These are phyloP conservation scores for Phaeosphaeria sp. DNA, from an alignment of 2,329 filamentous ascomycete genomes.

Conservation along the genomic window DNA sequence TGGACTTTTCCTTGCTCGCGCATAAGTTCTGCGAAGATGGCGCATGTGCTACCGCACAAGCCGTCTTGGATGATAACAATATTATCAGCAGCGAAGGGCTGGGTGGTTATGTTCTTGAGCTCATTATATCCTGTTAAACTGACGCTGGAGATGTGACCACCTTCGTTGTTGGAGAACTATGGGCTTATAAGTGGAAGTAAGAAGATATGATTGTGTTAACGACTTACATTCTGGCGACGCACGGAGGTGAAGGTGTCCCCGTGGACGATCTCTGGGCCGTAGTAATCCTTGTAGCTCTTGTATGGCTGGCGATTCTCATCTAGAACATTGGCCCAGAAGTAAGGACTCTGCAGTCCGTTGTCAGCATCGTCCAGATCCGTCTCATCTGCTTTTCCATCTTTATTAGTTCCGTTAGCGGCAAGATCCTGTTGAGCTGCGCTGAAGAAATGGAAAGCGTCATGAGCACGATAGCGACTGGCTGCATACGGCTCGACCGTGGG, in stretches of 20 bases:
- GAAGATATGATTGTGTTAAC: not conserved
- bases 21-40: slow-evolving; percentile 51
- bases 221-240: slow-evolving; percentile 45
- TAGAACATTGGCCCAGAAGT: slow-evolving; percentile 24
- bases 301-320: slow-evolving; percentile 25
- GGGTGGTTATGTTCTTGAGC: slow-evolving; percentile 8
- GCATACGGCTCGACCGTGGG: slow-evolving; percentile 50
- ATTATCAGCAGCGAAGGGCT: slow-evolving; percentile 33
- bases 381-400: slow-evolving; percentile 1
- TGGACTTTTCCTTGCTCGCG: slow-evolving; percentile 48
- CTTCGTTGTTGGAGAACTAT: slow-evolving; percentile 10
- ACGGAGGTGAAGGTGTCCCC: slow-evolving; percentile 38
- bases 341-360: slow-evolving; percentile 1
- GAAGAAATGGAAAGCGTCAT: slow-evolving; percentile 42
- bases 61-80: slow-evolving; percentile 40
- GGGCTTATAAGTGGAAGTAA: slow-evolving; percentile 23
- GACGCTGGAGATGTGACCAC: slow-evolving; percentile 5
- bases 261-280: slow-evolving; percentile 32
- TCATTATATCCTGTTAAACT: slow-evolving; percentile 13
- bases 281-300: slow-evolving; percentile 39
- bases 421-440: slow-evolving; percentile 25
- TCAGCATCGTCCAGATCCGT: slow-evolving; percentile 6
- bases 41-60: slow-evolving; percentile 48
- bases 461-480: slow-evolving; percentile 52
- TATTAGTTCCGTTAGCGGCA: slow-evolving; percentile 20